These are phyloP conservation scores for Cercophora newfieldiana DNA, from an alignment of 495 filamentous ascomycete genomes.

Conservation along the genomic window DNA sequence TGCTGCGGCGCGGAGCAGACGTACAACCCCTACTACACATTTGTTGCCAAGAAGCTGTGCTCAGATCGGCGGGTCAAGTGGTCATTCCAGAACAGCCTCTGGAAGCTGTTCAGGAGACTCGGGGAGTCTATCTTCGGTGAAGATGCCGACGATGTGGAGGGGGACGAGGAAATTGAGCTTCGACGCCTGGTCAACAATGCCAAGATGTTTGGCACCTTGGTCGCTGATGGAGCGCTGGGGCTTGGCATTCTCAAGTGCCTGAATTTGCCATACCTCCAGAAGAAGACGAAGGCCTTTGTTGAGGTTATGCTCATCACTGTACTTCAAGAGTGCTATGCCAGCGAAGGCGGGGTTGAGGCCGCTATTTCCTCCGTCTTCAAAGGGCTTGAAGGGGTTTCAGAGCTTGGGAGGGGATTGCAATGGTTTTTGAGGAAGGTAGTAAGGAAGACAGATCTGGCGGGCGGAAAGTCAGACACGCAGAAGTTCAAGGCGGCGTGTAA, in stretches of 20 bases:
- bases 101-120: conserved; percentile 83
- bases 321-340: conserved; percentile 56
- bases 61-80: conserved; percentile 69
- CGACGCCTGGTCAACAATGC: conserved; percentile 86
- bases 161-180: conserved; percentile 47
- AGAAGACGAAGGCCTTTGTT: conserved; percentile 72
- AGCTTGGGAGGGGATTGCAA: conserved; percentile 68
- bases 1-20: conserved; percentile 78
- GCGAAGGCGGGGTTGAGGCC: conserved; percentile 31
- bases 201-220: conserved; percentile 75
- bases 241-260: conserved; percentile 71
- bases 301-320: conserved; percentile 77
- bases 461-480: conserved; percentile 58
- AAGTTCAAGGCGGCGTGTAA: conserved; percentile 70
- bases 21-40: conserved; percentile 92
- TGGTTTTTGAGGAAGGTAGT: conserved; percentile 80
- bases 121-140: conserved; percentile 69
- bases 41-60: conserved; percentile 76
- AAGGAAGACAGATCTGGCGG: conserved; percentile 69
- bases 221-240: conserved; percentile 63
- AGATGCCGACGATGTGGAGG: conserved; percentile 52
- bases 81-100: conserved; percentile 82
- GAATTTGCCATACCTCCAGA: conserved; percentile 74
- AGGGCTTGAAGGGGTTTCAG: conserved; percentile 57
- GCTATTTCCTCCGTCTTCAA: conserved; percentile 67